These are phyloP conservation scores for Umbelopsis sp. DNA, from an alignment of 192 early-diverging fungal genomes.

Conservation along the genomic window DNA sequence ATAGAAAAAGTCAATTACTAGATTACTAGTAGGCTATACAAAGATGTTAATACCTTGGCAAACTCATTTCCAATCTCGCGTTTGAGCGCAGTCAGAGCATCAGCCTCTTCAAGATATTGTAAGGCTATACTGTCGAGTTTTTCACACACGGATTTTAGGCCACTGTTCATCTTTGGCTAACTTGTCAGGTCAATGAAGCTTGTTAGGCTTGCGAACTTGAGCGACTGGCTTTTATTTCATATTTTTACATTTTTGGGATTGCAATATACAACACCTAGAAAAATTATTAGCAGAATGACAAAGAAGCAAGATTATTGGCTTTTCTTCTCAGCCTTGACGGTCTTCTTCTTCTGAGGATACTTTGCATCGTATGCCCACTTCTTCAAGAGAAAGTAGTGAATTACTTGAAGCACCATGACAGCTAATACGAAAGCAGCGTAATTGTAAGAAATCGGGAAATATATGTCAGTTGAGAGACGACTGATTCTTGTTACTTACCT, in stretches of 20 bases:
- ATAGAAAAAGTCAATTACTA: not conserved
- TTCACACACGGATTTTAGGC: not conserved
- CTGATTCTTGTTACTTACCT: not conserved
- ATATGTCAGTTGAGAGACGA: not conserved
- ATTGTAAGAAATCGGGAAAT: not conserved
- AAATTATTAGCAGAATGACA: not conserved
- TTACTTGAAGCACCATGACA: not conserved
- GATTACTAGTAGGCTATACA: not conserved
- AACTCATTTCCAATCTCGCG: not conserved
- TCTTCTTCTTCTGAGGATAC: not conserved
- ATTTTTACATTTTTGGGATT: no score
- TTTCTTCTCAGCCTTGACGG: not conserved
- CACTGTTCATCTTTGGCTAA: not conserved
- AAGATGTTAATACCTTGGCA: not conserved
- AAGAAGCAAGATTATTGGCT: not conserved
- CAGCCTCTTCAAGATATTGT: not conserved
- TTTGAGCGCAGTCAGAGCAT: not conserved
- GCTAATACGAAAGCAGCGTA: not conserved
- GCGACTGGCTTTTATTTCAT: no score
- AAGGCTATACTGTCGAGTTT: not conserved
- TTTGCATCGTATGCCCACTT: not conserved
- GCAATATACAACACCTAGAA: no score
- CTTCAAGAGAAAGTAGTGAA: conserved; percentile 3
- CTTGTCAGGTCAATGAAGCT: not conserved
- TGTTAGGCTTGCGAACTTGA: no score